These are phyloP conservation scores for Tympanopsis confertula DNA, from an alignment of 2,329 filamentous ascomycete species.

Conservation along the genomic window DNA sequence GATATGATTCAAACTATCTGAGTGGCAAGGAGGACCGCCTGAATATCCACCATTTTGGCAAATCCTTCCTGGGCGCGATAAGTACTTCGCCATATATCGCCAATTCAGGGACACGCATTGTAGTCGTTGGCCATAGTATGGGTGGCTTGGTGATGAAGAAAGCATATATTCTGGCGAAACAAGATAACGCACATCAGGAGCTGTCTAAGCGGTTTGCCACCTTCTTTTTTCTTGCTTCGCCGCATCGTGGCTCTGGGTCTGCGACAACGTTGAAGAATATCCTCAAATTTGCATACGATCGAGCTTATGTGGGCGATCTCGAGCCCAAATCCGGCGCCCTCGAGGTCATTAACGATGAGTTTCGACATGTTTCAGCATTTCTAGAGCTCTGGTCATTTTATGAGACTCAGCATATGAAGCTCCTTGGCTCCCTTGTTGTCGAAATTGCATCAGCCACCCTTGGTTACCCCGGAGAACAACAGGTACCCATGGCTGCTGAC, in stretches of 20 bases:
- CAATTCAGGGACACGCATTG: constrained; percentile 9
- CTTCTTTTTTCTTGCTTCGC: constrained; percentile 17
- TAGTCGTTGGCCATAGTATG: constrained; percentile 21
- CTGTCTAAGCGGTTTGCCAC: constrained; percentile 10
- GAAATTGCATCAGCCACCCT: constrained; percentile 12
- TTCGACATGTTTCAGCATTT: constrained; percentile 7
- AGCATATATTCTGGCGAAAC: constrained; percentile 13
- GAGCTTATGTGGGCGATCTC: constrained; percentile 11
- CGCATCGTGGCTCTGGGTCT: constrained; percentile 16
- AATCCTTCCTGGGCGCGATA: constrained; percentile 15
- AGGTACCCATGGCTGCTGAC: constrained; percentile 12
- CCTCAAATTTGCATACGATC: constrained; percentile 7
- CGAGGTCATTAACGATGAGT: constrained; percentile 14
- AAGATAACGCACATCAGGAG: constrained; percentile 5
- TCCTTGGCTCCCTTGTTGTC: constrained; percentile 10
- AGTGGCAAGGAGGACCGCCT: constrained; percentile 12
- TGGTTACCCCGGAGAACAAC: constrained; percentile 10
- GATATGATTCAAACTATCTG: constrained; percentile 19
- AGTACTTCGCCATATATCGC: constrained; percentile 9
- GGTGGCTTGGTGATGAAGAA: constrained; percentile 21
- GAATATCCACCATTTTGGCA: constrained; percentile 18
- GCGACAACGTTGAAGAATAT: constrained; percentile 13
- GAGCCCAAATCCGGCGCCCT: constrained; percentile 8
- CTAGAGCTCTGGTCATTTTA: constrained; percentile 14
- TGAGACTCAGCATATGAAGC: constrained; percentile 10